Base-by-base conservation (phyloP, 345 rosid species). In the Ceriops tagal region DNA sequence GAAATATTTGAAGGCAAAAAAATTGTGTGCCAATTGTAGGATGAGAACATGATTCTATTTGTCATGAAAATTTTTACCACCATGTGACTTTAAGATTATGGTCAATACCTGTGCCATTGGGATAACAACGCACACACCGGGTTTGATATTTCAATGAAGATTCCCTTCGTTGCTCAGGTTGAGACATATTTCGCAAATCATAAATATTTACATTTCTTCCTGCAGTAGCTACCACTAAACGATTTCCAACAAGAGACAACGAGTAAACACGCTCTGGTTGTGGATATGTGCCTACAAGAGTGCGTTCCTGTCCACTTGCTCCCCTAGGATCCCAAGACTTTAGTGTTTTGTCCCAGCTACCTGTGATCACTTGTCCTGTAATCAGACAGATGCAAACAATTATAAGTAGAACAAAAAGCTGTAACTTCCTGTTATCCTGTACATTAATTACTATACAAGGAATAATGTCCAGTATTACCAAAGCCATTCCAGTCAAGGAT, bases 261-360 rank as follows among this genome's bases (percentile, higher is more conserved):
- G 98, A 93, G 83, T 93, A 88, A 61, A 93, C 97, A 72, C 98
- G 96, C 79, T 93, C 97, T 52, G 96, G 97, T 73, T 93, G 97
- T 52, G 73, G 80, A 73, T 91, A 93, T 55, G 95, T 84, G 64
- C 96, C 98, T 8, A 93, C 89, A 62, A 89, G 89, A 64, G 95
- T 87, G 18, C 83, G 85, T 34, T 93, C 95, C 68, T 83, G 86
- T 31, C 97, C 98, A 82, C 93, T 91, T 64, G 96, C 89, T 63
- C 96, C 97, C 81, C 98, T 86, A 49, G 97, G 98, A 80, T 93
- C 98, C 97, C 98, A 93, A 66, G 93, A 91, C 77, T 91, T 93
- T 58, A 93, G 60, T 20, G 95, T 91, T 79, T 83, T 93, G 74
- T 93, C 98, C 98, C 97, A 93, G 77, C 96, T 87, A 71, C 98